A percentile compares a stretch with the other conserved stretches of the same genome.
Evolutionary conservation across 352 stramenopile genomes (phyloP).

Genomic region (Phytophthora sp.): DNA sequence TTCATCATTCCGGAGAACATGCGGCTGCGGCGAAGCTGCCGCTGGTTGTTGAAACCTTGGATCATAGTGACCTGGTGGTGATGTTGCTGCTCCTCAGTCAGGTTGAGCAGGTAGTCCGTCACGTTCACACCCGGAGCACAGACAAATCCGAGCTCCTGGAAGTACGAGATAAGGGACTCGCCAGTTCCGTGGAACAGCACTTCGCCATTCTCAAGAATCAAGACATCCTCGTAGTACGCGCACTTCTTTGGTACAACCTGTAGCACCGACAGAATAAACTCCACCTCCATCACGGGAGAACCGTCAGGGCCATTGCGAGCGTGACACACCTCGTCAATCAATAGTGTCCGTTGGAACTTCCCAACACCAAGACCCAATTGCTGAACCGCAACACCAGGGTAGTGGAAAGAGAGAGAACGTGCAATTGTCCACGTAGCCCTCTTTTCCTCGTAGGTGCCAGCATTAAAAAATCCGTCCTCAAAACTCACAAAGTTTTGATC

Average conservation of each 20-base stretch:
- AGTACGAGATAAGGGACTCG: conserved; percentile 35
- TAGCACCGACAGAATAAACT: conserved; percentile 38
- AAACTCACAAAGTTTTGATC: conserved; percentile 39
- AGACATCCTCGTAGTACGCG: conserved; percentile 38
- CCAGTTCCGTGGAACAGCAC: conserved; percentile 40
- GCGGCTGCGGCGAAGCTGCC: conserved; percentile 35
- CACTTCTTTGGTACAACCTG: conserved; percentile 37
- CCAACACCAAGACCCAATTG: conserved; percentile 36
- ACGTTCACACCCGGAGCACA: conserved; percentile 36
- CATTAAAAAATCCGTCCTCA: conserved; percentile 38
- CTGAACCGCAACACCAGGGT: conserved; percentile 41
- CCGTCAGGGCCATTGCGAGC: conserved; percentile 15
- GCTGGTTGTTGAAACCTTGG: conserved; percentile 44
- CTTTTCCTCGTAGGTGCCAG: conserved; percentile 41
- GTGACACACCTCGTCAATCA: conserved; percentile 39
- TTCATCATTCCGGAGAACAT: conserved; percentile 43
- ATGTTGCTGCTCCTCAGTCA: conserved; percentile 40
- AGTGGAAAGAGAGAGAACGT: conserved; percentile 35
- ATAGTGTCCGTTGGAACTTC: conserved; percentile 32
- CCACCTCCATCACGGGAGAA: conserved; percentile 22
- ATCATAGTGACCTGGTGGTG: conserved; percentile 38
- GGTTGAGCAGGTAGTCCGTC: conserved; percentile 42
- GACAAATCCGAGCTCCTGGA: conserved; percentile 43
- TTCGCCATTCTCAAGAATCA: conserved; percentile 42
- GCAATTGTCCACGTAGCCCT: conserved; percentile 36